Evolutionary conservation across 345 rosid species (phyloP).

Genomic region (Fremontodendron californicum): DNA sequence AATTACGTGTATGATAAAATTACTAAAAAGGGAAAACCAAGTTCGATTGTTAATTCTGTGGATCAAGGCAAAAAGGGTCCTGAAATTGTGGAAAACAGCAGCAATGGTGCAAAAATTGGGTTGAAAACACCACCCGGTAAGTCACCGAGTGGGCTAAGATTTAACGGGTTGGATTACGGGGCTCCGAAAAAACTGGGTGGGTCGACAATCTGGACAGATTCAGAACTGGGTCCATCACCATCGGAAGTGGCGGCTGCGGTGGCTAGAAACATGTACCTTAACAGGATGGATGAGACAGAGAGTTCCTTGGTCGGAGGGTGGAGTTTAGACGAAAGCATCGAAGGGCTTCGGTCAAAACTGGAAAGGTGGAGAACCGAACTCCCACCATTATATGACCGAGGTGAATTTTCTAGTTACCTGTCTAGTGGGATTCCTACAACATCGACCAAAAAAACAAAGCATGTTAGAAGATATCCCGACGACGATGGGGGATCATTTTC

Average conservation of each 20-base stretch:
- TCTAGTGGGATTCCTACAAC: constrained; percentile 20
- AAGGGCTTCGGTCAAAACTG: constrained; percentile 77
- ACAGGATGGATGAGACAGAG: constrained; percentile 38
- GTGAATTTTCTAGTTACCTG: constrained; percentile 32
- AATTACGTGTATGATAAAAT: neutral
- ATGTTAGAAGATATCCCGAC: constrained; percentile 34
- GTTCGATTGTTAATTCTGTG: constrained; percentile 2
- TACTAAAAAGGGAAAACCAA: neutral
- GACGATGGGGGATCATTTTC: constrained; percentile 46
- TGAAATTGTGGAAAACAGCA: neutral
- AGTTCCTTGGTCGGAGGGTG: constrained; percentile 47
- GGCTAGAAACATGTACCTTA: constrained; percentile 35
- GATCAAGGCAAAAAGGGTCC: neutral
- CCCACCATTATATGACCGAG: constrained; percentile 53
- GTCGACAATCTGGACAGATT: constrained; percentile 38
- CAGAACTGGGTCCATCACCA: constrained; percentile 81
- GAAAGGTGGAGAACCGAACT: constrained; percentile 81
- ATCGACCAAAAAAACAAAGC: constrained; percentile 14
- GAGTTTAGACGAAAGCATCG: constrained; percentile 62
- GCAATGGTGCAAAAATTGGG: neutral
- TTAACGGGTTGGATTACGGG: constrained; percentile 20
- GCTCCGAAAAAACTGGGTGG: constrained; percentile 10
- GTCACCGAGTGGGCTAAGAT: constrained; percentile 1
- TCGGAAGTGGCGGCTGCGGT: constrained; percentile 74
- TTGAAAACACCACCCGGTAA: neutral